Percentiles rank a stretch among this genome's conserved stretches.
These are phyloP conservation scores for Scutellaria galericulata DNA, from an alignment of 257 asterid genomes.

Conservation along the genomic window DNA sequence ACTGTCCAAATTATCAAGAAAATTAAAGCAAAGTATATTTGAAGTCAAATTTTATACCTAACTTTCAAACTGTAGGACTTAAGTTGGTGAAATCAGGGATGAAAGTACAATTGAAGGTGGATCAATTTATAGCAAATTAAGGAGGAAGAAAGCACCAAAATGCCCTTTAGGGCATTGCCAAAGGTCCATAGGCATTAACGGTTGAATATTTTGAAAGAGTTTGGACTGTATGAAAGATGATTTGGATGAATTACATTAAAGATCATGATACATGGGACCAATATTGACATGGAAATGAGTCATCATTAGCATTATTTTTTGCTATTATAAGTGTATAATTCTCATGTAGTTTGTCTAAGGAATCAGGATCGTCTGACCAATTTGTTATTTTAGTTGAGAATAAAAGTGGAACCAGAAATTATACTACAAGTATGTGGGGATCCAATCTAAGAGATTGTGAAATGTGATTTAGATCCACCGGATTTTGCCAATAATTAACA, in stretches of 20 bases:
- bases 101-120: conserved; percentile 28
- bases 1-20: conserved; percentile 14
- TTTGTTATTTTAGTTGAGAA: not conserved
- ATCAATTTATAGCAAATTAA: conserved; percentile 41
- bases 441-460: conserved; percentile 6
- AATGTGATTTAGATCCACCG: not conserved
- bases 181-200: conserved; percentile 27
- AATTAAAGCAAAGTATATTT: not conserved
- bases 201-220: not conserved
- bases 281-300: conserved; percentile 52
- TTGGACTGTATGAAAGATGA: not conserved
- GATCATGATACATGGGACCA: conserved; percentile 25
- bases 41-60: conserved; percentile 31
- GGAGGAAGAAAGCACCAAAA: not conserved
- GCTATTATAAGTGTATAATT: not conserved
- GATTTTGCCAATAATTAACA: not conserved
- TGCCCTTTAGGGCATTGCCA: not conserved
- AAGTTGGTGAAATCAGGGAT: conserved; percentile 12
- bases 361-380: too few relatives aligned
- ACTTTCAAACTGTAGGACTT: not conserved
- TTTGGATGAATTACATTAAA: conserved; percentile 5
- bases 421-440: conserved; percentile 7
- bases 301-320: conserved; percentile 35
- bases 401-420: not conserved
- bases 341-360: not conserved